Evolutionary conservation across 345 rosid genomes (phyloP).

Genomic region (Pelargonium nanum): DNA sequence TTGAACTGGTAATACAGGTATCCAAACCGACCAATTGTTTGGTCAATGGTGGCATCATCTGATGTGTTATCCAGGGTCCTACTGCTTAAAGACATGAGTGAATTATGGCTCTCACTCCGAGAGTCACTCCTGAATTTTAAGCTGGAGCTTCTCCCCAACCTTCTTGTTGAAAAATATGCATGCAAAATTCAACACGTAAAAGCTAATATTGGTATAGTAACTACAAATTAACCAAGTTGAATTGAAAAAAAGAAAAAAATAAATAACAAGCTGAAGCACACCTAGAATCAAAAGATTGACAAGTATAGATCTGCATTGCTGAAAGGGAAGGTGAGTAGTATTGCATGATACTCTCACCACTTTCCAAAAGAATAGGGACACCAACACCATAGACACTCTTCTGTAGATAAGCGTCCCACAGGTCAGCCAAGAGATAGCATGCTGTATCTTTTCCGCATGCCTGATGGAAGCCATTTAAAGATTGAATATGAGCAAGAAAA

Average conservation of each 20-base stretch:
- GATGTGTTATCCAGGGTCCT: neutral
- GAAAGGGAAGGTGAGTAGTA: slow-evolving; percentile 43
- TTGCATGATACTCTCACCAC: slow-evolving; percentile 28
- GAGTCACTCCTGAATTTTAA: no score
- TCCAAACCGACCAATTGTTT: slow-evolving; percentile 6
- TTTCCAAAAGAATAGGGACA: slow-evolving; percentile 30
- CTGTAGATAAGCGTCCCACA: slow-evolving; percentile 37
- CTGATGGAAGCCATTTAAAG: neutral
- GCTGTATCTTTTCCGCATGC: neutral
- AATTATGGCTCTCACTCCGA: slow-evolving; percentile 3
- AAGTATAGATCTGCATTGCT: slow-evolving; percentile 34
- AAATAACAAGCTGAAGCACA: neutral
- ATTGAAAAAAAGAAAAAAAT: no score
- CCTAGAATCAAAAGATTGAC: neutral
- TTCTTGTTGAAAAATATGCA: neutral
- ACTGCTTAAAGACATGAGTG: neutral
- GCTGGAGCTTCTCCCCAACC: no score
- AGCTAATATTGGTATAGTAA: neutral
- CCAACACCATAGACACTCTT: slow-evolving; percentile 47
- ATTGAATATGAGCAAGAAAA: neutral
- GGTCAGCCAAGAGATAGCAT: slow-evolving; percentile 18
- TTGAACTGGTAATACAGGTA: slow-evolving; percentile 22
- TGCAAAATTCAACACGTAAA: neutral
- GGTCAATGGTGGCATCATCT: neutral
- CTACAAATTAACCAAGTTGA: neutral